Base-by-base conservation (phyloP, 306 rosid species). In the Quillaja saponaria region DNA sequence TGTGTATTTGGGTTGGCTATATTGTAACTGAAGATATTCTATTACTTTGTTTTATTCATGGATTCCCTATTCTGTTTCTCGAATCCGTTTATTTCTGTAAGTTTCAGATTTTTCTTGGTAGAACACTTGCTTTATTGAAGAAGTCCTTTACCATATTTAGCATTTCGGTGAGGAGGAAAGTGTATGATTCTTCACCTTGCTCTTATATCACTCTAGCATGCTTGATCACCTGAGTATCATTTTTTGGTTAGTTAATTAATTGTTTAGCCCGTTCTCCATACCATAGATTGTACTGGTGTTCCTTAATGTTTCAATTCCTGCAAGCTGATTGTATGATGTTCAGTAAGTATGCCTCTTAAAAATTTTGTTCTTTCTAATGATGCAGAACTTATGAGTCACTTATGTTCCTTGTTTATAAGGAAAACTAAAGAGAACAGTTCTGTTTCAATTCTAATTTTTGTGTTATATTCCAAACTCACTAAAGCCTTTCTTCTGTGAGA, bases 21-120 rank as follows among this genome's bases (percentile, higher is more conserved):
- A 6, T 46, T 0, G 10, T 6, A 15, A 46, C 10, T 17, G n/a
- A 34, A 14, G 46, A 33, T 6, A 7, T 6, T 4, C 48, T 60
- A 0, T 21, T 20, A 34, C 12, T 64, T 48, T 14, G 55, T 45
- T 72, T 48, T 52, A n/a, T n/a, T n/a, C n/a, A 44, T 38, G 35
- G 19, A 0, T 35, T 38, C 51, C 50, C 48, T 38, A 16, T 8
- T 60, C 61, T 37, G 39, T 38, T 67, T 14, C 4, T n/a, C 3
- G 8, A 35, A 16, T 3, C 16, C 7, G 13, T 31, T 37, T 0
- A 6, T 51, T 40, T 58, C n/a, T n/a, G n/a, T n/a, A n/a, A n/a
- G n/a, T n/a, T n/a, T 55, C 15, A 8, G 4, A 25, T 25, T 4
- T 25, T 25, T 25, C 31, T 1, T 25, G 31, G 31, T 25, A 2